Percentiles rank a stretch among this genome's conserved stretches.
These are phyloP conservation scores for Rhodotorula sp. DNA, from an alignment of 1,284 basidiomycete genomes.

Conservation along the genomic window DNA sequence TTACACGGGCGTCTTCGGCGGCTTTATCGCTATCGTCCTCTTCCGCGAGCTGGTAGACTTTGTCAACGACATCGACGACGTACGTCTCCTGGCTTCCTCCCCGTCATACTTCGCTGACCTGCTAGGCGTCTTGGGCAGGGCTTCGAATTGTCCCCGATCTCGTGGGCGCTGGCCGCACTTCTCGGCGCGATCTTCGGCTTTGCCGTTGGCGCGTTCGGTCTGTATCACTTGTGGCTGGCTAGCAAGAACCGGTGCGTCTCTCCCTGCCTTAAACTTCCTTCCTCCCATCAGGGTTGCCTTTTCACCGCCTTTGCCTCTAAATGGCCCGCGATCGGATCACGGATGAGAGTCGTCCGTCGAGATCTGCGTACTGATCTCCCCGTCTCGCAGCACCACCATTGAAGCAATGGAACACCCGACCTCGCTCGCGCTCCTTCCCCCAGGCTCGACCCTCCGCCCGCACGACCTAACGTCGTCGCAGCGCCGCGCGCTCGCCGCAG, in stretches of 20 bases:
- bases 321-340: no score
- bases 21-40: constrained; percentile 42
- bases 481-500: constrained; percentile 9
- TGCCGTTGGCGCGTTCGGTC: constrained; percentile 29
- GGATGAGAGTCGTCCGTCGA: no score
- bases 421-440: background rate
- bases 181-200: constrained; percentile 47
- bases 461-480: constrained; percentile 19
- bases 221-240: constrained; percentile 47
- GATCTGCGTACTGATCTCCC: no score
- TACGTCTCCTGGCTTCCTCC: constrained; percentile 13
- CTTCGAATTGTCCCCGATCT: constrained; percentile 48
- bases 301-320: no score
- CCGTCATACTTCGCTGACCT: constrained; percentile 12
- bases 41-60: constrained; percentile 43
- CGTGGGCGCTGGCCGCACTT: constrained; percentile 50
- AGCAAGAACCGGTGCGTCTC: constrained; percentile 45
- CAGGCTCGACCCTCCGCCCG: background rate
- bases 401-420: constrained; percentile 51
- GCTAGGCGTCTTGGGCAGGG: constrained; percentile 28
- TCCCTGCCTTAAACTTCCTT: no score
- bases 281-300: background rate
- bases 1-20: constrained; percentile 48
- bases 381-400: constrained; percentile 48
- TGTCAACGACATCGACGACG: constrained; percentile 20